These are phyloP conservation scores for Thinopyrum elongatum DNA, from an alignment of 176 grass and related monocot species.

Conservation along the genomic window DNA sequence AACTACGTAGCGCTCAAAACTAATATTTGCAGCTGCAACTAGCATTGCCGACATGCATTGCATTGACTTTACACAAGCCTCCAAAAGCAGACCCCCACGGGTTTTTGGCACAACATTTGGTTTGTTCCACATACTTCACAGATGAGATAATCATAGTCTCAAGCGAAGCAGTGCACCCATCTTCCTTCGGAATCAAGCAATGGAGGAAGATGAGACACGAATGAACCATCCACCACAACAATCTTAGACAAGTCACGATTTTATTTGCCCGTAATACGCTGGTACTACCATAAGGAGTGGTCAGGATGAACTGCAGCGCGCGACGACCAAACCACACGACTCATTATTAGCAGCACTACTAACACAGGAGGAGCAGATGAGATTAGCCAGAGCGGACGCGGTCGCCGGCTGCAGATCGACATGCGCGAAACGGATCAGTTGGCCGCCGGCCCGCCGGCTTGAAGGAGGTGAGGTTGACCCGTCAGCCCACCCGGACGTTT, in stretches of 20 bases:
- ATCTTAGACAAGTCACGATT: not conserved
- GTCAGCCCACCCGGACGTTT: too few relatives aligned
- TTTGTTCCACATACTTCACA: not conserved
- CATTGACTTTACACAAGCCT: not conserved
- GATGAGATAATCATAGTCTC: not conserved
- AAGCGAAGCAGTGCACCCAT: not conserved
- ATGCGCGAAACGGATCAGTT: not conserved
- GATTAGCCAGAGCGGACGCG: not conserved
- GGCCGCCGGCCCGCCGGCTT: not conserved
- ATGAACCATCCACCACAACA: not conserved
- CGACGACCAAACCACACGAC: not conserved
- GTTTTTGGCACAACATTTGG: not conserved
- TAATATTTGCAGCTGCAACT: not conserved
- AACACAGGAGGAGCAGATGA: not conserved
- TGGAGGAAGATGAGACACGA: not conserved
- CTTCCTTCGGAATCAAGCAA: not conserved
- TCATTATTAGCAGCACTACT: not conserved
- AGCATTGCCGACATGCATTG: too few relatives aligned
- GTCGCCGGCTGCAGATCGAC: not conserved
- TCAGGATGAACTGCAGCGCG: not conserved
- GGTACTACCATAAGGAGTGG: accelerated
- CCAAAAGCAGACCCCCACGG: not conserved
- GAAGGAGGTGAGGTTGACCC: conserved; percentile 34
- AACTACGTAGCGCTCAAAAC: too few relatives aligned
- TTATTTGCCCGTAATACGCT: not conserved